phyloP scores from a whole-genome alignment of 1,284 basidiomycete species.

The Marasmius fiardii region DNA sequence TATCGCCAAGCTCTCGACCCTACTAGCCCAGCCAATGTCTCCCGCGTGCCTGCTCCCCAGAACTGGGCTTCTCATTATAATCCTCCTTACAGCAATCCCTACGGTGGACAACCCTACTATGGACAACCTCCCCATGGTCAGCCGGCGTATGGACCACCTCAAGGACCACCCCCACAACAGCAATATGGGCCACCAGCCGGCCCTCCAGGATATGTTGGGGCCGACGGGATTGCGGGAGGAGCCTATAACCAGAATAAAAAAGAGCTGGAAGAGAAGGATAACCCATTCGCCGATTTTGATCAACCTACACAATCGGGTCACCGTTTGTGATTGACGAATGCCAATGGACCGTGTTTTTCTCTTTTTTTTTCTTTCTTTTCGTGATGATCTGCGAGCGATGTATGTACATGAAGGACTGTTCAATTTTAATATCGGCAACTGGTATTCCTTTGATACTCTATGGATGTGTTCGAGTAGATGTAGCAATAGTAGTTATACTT shows the following conservation, averaged over 20 bases:
- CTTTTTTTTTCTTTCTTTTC: too few relatives aligned
- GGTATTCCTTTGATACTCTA: too few relatives aligned
- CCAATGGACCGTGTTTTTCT: too few relatives aligned
- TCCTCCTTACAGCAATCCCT: constrained; percentile 14
- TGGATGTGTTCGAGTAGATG: background rate
- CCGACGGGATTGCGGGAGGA: constrained; percentile 6
- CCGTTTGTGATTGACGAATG: too few relatives aligned
- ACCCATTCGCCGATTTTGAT: constrained; percentile 18
- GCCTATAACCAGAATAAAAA: constrained; percentile 9
- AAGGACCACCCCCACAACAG: constrained; percentile 10
- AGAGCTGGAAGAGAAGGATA: constrained; percentile 9
- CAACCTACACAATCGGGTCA: background rate
- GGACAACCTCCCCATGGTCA: constrained; percentile 10
- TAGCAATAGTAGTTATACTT: too few relatives aligned
- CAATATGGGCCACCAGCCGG: constrained; percentile 2
- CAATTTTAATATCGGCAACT: too few relatives aligned
- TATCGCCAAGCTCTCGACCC: constrained; percentile 73
- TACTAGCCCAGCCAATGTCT: constrained; percentile 27
- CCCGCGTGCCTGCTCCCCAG: constrained; percentile 9
- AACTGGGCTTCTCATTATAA: constrained; percentile 12
- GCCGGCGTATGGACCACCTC: constrained; percentile 10
- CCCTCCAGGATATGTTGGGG: constrained; percentile 7
- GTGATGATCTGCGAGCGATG: background rate
- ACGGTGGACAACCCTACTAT: constrained; percentile 2
- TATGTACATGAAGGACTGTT: too few relatives aligned